Evolutionary conservation across 1,284 basidiomycete species (phyloP), one percentile per base, ranked within the genome.

Genomic region (Taiwanofungus camphoratus): DNA sequence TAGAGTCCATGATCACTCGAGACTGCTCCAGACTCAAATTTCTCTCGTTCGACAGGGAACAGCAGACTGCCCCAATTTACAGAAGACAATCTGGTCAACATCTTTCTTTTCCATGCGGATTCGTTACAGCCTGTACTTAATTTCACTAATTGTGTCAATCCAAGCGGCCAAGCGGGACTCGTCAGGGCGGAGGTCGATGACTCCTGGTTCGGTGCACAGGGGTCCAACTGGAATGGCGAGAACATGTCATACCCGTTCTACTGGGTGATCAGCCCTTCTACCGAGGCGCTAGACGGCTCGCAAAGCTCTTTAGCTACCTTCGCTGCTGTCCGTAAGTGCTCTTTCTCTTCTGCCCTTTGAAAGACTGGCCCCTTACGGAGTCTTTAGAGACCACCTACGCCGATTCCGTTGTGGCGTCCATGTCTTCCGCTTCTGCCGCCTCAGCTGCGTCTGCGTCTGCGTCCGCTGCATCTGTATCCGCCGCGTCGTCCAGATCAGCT

Each of bases 31-130:
- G 5, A 6, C 20, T 41, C 38, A 37, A 31, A 39, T 40, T 12
- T 41, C 36, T 33, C 2, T 26, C 36, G 20, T 23, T 33, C 19
- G 45, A 31, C 55, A 79, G 76, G 77, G 77, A 79, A 78, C 52
- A 70, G 65, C 57, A 58, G 58, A 22, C 62, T 67, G 23, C 76
- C 76, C 8, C 62, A 70, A 42, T 64, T 71, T 32, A 59, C 60
- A 27, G 69, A 73, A 54, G 58, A 52, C 27, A 70, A 67, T 49
- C 50, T 59, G 16, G 81, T 89, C 56, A 73, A 88, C 61, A 68
- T 87, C 44, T 87, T 75, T 61, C 77, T 90, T 33, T 79, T 76
- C 60, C 76, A 78, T 46, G 86, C 73, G 22, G 82, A 85, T 57
- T 77, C 74, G 3, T 63, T 68, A 35, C n/a, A 61, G 9, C 63